These are phyloP conservation scores for Pseudofabraea citricarpa DNA, from an alignment of 2,329 filamentous ascomycete genomes.

Conservation along the genomic window DNA sequence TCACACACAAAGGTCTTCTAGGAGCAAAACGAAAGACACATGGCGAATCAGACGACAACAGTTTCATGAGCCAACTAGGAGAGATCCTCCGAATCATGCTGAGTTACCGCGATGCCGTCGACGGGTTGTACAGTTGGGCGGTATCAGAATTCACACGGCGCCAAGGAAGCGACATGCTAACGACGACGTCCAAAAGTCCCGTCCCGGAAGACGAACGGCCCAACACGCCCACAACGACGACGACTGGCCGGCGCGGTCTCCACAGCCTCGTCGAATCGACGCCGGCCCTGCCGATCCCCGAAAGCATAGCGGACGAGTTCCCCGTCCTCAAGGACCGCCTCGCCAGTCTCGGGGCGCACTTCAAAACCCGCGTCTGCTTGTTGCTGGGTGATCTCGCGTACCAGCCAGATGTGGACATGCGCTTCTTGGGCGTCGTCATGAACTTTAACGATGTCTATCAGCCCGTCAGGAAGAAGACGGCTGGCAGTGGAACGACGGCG, in stretches of 20 bases:
- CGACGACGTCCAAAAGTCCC: constrained; percentile 45
- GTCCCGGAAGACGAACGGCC: constrained; percentile 28
- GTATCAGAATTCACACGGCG: constrained; percentile 89
- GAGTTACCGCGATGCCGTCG: constrained; percentile 85
- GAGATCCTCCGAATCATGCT: constrained; percentile 94
- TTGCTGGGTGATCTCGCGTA: constrained; percentile 86
- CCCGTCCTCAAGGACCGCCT: constrained; percentile 72
- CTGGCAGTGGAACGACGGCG: constrained; percentile 7
- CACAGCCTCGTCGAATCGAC: constrained; percentile 22
- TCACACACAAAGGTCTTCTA: constrained; percentile 92
- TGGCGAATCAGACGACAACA: constrained; percentile 50
- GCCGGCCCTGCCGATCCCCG: constrained; percentile 12
- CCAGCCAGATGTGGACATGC: constrained; percentile 91
- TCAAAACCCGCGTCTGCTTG: constrained; percentile 71
- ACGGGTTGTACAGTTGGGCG: constrained; percentile 90
- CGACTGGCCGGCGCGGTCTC: constrained; percentile 22
- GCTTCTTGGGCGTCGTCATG: constrained; percentile 94
- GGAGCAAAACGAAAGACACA: constrained; percentile 57
- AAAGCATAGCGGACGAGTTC: constrained; percentile 55
- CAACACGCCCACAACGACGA: constrained; percentile 23
- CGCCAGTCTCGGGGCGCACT: constrained; percentile 66
- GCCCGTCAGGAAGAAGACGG: constrained; percentile 56
- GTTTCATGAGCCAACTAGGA: constrained; percentile 86
- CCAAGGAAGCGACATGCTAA: constrained; percentile 75
- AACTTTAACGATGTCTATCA: constrained; percentile 98